Conservation (phyloP, 495 filamentous ascomycete genomes). For the Penicillium salamii region DNA sequence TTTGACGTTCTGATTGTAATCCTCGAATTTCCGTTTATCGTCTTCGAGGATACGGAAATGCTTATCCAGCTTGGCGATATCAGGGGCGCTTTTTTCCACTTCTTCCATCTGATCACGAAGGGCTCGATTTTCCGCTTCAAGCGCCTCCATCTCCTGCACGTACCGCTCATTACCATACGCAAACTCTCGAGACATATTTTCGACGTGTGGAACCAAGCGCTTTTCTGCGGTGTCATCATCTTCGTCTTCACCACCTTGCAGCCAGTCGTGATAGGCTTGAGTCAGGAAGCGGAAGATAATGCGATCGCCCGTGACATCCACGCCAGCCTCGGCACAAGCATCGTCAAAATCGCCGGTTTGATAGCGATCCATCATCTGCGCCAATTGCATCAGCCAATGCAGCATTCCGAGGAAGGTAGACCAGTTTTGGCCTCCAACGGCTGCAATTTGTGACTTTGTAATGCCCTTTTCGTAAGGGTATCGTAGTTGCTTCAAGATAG, state of each 20-base stretch:
- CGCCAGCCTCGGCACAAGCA: conserved; percentile 79
- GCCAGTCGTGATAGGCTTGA: conserved; percentile 87
- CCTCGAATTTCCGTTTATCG: conserved; percentile 87
- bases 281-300: conserved; percentile 92
- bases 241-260: conserved; percentile 74
- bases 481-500: conserved; percentile 83
- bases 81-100: conserved; percentile 77
- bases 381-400: conserved; percentile 98
- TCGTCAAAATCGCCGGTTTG: conserved; percentile 75
- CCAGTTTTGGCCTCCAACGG: conserved; percentile 96
- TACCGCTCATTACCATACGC: conserved; percentile 77
- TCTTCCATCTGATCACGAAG: conserved; percentile 83
- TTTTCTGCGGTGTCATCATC: conserved; percentile 75
- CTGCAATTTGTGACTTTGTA: conserved; percentile 89
- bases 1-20: conserved; percentile 78
- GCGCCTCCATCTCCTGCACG: conserved; percentile 71
- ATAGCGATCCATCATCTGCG: conserved; percentile 84
- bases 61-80: conserved; percentile 77
- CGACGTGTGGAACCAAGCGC: conserved; percentile 76
- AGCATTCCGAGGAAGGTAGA: conserved; percentile 86
- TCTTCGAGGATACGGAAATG: conserved; percentile 83
- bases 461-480: conserved; percentile 94
- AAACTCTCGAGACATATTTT: conserved; percentile 87
- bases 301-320: conserved; percentile 81
- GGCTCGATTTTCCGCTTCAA: conserved; percentile 78